A percentile compares a stretch with the other conserved stretches of the same genome.
These are phyloP conservation scores for Emergomyces africanus DNA, from an alignment of 2,329 filamentous ascomycete species.

Conservation along the genomic window DNA sequence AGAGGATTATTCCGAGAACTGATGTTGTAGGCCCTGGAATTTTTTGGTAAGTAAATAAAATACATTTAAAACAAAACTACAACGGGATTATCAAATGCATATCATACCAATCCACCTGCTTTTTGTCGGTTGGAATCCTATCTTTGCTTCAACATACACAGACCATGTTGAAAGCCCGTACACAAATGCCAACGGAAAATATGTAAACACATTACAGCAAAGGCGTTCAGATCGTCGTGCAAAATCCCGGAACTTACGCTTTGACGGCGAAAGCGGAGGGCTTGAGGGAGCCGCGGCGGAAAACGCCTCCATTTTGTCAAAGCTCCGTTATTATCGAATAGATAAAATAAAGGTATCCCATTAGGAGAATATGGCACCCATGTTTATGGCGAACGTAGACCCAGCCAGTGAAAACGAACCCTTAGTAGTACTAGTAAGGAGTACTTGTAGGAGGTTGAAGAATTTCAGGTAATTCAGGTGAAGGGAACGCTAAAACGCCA, in stretches of 20 bases:
- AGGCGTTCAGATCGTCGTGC: constrained; percentile 55
- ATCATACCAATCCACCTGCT: constrained; percentile 33
- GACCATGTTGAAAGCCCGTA: constrained; percentile 90
- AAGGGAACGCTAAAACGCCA: too few relatives aligned
- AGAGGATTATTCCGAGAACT: constrained; percentile 56
- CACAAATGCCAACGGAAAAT: constrained; percentile 80
- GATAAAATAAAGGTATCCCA: not conserved
- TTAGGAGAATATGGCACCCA: not conserved
- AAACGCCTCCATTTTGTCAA: constrained; percentile 25
- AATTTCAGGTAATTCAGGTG: not conserved
- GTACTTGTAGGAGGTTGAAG: too few relatives aligned
- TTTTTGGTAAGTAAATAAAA: not conserved
- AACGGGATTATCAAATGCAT: constrained; percentile 1
- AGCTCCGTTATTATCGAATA: not conserved
- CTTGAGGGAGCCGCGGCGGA: constrained; percentile 20
- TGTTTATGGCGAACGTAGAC: not conserved
- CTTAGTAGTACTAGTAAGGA: not conserved
- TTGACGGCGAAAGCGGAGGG: constrained; percentile 29
- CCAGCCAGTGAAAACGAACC: not conserved
- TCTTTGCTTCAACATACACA: constrained; percentile 68
- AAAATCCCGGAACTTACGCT: constrained; percentile 30
- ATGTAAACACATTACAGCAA: constrained; percentile 67
- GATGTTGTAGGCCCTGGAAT: constrained; percentile 37
- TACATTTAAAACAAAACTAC: not conserved
- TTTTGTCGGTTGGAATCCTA: constrained; percentile 47